Conservation (phyloP, 2,329 filamentous ascomycete genomes). For the Hypoxylon sp. region DNA sequence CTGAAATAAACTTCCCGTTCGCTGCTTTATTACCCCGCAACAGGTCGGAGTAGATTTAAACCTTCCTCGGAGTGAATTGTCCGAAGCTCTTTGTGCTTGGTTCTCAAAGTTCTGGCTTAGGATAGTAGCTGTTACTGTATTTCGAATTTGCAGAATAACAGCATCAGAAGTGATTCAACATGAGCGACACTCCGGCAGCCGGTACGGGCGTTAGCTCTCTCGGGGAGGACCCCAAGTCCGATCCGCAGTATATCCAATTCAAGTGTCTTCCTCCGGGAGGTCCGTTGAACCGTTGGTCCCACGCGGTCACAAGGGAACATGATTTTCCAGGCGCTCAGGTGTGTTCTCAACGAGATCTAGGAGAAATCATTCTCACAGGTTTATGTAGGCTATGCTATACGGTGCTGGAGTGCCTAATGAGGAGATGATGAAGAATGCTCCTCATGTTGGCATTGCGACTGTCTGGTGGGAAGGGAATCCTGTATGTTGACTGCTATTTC, state of each 20-base stretch:
- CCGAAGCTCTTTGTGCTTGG: neutral
- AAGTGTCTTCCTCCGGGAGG: slow-evolving; percentile 66
- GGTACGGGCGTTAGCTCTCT: slow-evolving; percentile 46
- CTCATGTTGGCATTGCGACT: slow-evolving; percentile 90
- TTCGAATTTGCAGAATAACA: neutral
- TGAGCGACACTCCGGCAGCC: slow-evolving; percentile 46
- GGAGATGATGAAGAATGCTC: slow-evolving; percentile 88
- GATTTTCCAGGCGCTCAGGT: slow-evolving; percentile 94
- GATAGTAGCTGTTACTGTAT: neutral
- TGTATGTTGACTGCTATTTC: slow-evolving; percentile 63
- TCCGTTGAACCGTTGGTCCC: slow-evolving; percentile 86
- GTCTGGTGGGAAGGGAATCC: slow-evolving; percentile 99
- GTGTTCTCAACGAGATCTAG: slow-evolving; percentile 24
- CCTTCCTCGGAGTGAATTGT: slow-evolving; percentile 2
- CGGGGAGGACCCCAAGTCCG: slow-evolving; percentile 61
- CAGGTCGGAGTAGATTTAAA: neutral
- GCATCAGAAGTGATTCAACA: slow-evolving; percentile 22
- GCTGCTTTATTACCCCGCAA: slow-evolving; percentile 42
- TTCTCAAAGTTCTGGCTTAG: neutral
- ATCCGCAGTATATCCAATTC: slow-evolving; percentile 69
- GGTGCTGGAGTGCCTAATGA: slow-evolving; percentile 88
- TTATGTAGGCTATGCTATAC: slow-evolving; percentile 89
- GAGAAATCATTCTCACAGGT: slow-evolving; percentile 12
- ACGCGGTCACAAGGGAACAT: slow-evolving; percentile 85
- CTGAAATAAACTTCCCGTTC: slow-evolving; percentile 11